Conservation (phyloP, 2,329 filamentous ascomycete genomes). For the Diplodia mutila region DNA sequence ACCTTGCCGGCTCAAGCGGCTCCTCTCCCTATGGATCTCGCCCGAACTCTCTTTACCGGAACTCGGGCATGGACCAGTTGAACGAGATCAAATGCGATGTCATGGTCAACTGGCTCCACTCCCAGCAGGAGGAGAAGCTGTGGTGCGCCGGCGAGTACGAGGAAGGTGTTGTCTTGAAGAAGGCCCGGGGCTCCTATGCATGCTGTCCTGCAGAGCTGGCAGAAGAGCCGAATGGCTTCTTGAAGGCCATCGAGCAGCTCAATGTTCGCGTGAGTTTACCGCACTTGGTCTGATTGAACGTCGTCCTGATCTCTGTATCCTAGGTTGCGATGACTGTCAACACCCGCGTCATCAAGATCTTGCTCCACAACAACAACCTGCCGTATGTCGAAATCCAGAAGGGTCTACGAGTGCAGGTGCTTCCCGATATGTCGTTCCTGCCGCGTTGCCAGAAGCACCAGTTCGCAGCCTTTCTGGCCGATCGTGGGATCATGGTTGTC, state of each 20-base stretch:
- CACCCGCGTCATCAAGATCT: constrained; percentile 65
- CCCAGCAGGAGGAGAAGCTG: constrained; percentile 61
- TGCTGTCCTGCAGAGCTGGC: constrained; percentile 55
- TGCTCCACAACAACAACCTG: constrained; percentile 56
- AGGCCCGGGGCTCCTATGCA: constrained; percentile 54
- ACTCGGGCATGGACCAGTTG: constrained; percentile 50
- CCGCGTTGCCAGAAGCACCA: constrained; percentile 66
- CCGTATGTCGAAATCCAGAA: constrained; percentile 63
- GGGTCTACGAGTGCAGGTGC: constrained; percentile 64
- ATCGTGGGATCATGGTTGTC: constrained; percentile 62
- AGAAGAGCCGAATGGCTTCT: constrained; percentile 54
- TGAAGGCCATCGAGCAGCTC: constrained; percentile 52
- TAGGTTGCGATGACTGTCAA: constrained; percentile 70
- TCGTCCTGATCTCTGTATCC: constrained; percentile 23
- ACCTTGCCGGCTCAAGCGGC: constrained; percentile 4
- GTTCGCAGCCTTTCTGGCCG: constrained; percentile 66
- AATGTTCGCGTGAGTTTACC: constrained; percentile 55
- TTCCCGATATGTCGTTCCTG: constrained; percentile 61
- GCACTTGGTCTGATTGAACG: constrained; percentile 30
- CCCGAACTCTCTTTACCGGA: constrained; percentile 42
- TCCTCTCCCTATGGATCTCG: constrained; percentile 25
- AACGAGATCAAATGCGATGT: constrained; percentile 63
- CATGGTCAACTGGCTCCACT: constrained; percentile 66
- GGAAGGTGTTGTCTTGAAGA: constrained; percentile 62
- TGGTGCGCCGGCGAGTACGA: constrained; percentile 54